Conservation (phyloP, 1,284 basidiomycete genomes). For the Mixia osmundae region DNA sequence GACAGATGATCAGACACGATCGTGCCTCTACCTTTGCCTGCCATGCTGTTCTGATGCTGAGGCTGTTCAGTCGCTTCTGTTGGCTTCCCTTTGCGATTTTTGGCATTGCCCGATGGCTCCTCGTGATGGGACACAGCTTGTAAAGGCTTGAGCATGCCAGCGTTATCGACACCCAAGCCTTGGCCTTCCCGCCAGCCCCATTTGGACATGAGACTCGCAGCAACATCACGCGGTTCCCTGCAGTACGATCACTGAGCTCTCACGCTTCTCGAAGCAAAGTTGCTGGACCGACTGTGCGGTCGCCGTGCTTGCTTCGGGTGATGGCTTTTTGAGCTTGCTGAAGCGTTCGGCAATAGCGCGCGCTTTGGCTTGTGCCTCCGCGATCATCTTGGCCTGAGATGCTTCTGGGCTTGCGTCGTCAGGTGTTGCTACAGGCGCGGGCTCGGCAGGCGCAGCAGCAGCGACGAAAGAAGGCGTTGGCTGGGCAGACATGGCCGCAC, state of each 20-base stretch:
- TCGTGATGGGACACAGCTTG: no score
- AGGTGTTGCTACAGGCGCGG: conserved; percentile 19
- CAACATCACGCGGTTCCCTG: conserved; percentile 43
- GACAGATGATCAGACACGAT: conserved; percentile 63
- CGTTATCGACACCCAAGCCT: conserved; percentile 56
- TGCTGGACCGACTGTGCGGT: background rate
- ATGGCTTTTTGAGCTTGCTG: conserved; percentile 12
- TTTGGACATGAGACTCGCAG: conserved; percentile 61
- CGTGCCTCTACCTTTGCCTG: conserved; percentile 36
- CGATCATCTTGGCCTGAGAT: background rate
- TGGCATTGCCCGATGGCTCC: conserved; percentile 27
- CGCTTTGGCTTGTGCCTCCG: conserved; percentile 16
- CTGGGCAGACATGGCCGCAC: conserved; percentile 32
- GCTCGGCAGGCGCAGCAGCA: conserved; percentile 37
- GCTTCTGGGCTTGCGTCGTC: background rate
- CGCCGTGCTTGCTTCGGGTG: no score
- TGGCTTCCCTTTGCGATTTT: conserved; percentile 15
- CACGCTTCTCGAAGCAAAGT: conserved; percentile 16
- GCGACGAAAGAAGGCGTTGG: conserved; percentile 12
- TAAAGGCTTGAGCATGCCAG: conserved; percentile 68
- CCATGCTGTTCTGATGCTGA: conserved; percentile 17
- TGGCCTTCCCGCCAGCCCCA: conserved; percentile 86
- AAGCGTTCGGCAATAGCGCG: conserved; percentile 16
- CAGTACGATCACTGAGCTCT: no score
- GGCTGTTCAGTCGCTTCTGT: conserved; percentile 19